Percentiles rank a stretch among this genome's conserved stretches.
phyloP scores from a whole-genome alignment of 2,329 filamentous ascomycete species.

The Aureobasidium sp. region DNA sequence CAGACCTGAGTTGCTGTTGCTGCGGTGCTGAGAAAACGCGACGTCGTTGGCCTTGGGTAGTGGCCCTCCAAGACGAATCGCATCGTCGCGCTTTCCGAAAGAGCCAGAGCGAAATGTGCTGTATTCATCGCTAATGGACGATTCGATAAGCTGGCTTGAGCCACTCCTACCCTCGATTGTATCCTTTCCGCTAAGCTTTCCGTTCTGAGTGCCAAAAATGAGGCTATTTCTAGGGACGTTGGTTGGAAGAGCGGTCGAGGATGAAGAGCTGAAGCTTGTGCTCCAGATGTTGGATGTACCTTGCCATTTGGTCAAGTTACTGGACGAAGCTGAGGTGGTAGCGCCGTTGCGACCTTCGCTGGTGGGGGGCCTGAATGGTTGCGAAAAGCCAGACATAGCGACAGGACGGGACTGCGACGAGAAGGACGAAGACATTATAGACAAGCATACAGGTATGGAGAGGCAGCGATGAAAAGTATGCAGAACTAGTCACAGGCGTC shows the following conservation, averaged over 20 bases:
- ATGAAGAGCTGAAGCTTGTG: not conserved
- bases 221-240: not conserved
- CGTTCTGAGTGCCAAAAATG: not conserved
- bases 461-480: not conserved
- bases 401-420: constrained; percentile 1
- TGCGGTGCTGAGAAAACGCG: constrained; percentile 32
- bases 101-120: constrained; percentile 36
- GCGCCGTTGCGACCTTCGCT: constrained; percentile 8
- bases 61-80: constrained; percentile 20
- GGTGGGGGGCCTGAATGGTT: constrained; percentile 4
- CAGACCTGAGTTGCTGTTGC: constrained; percentile 30
- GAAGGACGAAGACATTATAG: constrained; percentile 15
- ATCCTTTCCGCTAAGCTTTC: constrained; percentile 20
- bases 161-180: constrained; percentile 54
- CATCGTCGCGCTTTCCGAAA: constrained; percentile 32
- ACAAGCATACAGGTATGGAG: not conserved
- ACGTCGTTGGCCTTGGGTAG: constrained; percentile 18
- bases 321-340: not conserved
- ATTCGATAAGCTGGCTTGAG: constrained; percentile 60
- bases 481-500: constrained; percentile 3
- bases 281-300: constrained; percentile 8
- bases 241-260: not conserved
- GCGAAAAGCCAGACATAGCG: constrained; percentile 3
- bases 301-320: constrained; percentile 9
- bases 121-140: constrained; percentile 64